Evolutionary conservation across 768 basidiomycete genomes (phyloP).

Genomic region (Lactarius tabidus): DNA sequence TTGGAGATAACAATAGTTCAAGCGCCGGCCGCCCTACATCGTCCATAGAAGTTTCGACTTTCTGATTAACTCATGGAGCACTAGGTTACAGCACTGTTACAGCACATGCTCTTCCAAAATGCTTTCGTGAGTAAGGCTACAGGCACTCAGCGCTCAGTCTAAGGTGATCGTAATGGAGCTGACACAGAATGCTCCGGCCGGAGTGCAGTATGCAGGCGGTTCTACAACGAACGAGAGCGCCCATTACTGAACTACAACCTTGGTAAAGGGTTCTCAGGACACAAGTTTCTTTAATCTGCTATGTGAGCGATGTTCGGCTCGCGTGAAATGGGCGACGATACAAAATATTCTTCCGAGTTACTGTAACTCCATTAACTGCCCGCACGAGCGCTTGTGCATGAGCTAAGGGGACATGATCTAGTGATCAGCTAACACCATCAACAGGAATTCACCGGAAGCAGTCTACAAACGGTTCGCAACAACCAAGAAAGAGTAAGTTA

Average conservation of each 20-base stretch:
- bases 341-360: neutral
- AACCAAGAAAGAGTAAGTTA: neutral
- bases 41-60: slow-evolving; percentile 8
- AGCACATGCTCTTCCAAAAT: slow-evolving; percentile 6
- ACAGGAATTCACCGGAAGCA: neutral
- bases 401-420: neutral
- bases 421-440: neutral
- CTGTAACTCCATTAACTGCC: neutral
- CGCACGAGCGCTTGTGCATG: neutral
- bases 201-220: neutral
- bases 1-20: neutral
- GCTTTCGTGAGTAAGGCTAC: slow-evolving; percentile 4
- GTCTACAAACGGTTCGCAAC: neutral
- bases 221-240: slow-evolving; percentile 2
- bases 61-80: neutral
- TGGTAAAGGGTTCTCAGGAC: neutral
- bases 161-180: neutral
- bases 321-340: neutral
- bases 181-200: neutral
- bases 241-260: neutral
- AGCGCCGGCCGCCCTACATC: neutral
- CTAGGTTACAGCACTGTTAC: too few species aligned
- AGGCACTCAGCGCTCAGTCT: neutral
- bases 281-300: neutral
- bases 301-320: neutral